phyloP scores from a whole-genome alignment of 164 flowering plant species.

The Taxillus chinensis region DNA sequence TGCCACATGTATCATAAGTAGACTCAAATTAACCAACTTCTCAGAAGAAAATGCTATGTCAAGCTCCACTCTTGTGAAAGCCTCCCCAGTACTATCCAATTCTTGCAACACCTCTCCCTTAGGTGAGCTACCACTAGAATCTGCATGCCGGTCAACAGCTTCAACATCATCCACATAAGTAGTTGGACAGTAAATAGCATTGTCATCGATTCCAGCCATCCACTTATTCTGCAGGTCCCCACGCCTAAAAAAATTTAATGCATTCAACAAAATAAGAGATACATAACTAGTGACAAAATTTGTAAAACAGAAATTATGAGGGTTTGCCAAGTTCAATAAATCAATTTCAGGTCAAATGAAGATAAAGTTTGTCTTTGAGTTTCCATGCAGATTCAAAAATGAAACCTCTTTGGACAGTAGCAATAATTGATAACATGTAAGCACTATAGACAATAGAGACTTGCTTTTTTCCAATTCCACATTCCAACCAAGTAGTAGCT shows the following conservation, averaged over 20 bases:
- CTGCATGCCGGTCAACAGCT: constrained; percentile 21
- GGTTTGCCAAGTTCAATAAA: no score
- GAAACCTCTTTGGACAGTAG: no score
- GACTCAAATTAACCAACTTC: constrained; percentile 59
- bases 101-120: constrained; percentile 34
- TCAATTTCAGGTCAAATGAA: no score
- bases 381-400: no score
- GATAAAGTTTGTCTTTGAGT: no score
- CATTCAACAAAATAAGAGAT: no score
- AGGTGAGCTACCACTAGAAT: constrained; percentile 24
- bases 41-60: constrained; percentile 67
- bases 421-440: no score
- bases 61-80: constrained; percentile 52
- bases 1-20: constrained; percentile 65
- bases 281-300: no score
- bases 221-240: constrained; percentile 3
- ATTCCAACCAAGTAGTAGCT: no score
- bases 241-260: background rate
- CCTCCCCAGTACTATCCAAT: constrained; percentile 28
- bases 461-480: no score
- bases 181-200: constrained; percentile 11
- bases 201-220: constrained; percentile 27
- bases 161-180: constrained; percentile 17
- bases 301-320: no score
- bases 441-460: no score